Evolutionary conservation across 495 filamentous ascomycete genomes (phyloP).

Genomic region (Hyaloscypha variabilis): DNA sequence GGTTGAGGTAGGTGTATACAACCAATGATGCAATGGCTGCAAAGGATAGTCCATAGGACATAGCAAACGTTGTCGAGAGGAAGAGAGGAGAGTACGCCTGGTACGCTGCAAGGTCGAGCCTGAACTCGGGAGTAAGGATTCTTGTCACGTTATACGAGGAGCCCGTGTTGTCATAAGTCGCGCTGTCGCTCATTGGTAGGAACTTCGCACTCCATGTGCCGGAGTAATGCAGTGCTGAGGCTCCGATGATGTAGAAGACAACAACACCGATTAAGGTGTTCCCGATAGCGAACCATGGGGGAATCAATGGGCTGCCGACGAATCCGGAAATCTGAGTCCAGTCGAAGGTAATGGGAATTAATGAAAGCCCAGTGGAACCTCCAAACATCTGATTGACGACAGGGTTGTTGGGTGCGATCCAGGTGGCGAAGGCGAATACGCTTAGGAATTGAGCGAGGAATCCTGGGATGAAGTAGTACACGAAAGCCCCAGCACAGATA

Average conservation of each 20-base stretch:
- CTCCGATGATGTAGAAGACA: slow-evolving; percentile 50
- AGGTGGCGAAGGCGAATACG: slow-evolving; percentile 63
- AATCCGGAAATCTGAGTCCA: slow-evolving; percentile 52
- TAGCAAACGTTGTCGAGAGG: slow-evolving; percentile 63
- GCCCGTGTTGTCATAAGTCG: slow-evolving; percentile 66
- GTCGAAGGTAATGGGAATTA: slow-evolving; percentile 51
- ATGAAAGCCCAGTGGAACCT: slow-evolving; percentile 59
- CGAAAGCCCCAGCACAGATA: slow-evolving; percentile 57
- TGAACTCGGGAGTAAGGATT: slow-evolving; percentile 52
- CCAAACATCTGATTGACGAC: slow-evolving; percentile 74
- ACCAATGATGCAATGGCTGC: slow-evolving; percentile 69
- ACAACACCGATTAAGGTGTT: slow-evolving; percentile 67
- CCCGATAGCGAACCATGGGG: slow-evolving; percentile 59
- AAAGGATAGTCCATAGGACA: slow-evolving; percentile 72
- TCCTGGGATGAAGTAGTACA: slow-evolving; percentile 60
- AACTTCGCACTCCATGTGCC: slow-evolving; percentile 66
- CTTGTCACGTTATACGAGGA: slow-evolving; percentile 54
- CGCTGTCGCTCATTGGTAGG: slow-evolving; percentile 61
- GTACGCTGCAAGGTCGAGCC: slow-evolving; percentile 56
- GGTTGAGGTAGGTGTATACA: slow-evolving; percentile 65
- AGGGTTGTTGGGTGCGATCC: slow-evolving; percentile 62
- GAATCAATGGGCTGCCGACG: slow-evolving; percentile 54
- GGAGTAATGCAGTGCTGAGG: slow-evolving; percentile 60
- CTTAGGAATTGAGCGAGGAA: slow-evolving; percentile 60
- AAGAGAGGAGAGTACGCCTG: slow-evolving; percentile 65